Base-by-base conservation (phyloP, 352 stramenopile genomes). In the Globisporangium sylvaticum region DNA sequence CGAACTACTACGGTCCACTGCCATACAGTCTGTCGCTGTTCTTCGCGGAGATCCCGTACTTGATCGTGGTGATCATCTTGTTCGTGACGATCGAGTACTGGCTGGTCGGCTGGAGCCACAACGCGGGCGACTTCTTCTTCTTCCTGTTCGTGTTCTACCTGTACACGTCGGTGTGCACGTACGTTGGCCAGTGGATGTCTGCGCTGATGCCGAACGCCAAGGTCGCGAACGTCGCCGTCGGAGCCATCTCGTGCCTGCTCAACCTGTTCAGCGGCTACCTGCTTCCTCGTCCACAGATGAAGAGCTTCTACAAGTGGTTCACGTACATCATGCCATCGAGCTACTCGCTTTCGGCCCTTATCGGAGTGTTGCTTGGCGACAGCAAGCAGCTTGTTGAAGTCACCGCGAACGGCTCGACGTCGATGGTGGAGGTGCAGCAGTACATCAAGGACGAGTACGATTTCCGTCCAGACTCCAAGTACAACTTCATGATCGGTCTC, bases 171-270 rank as follows among this genome's bases (percentile, higher is more conserved):
- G 65, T 76, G 25, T 79, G 64, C 39, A 84, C 76, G 20, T 90
- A 87, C 58, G 64, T 88, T 10, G 83, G 84, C 1, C 84, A 92
- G 66, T 92, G 81, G 80, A 92, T 92, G 84, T 78, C 81, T 22
- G 83, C 75, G 24, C 64, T 91, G 62, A 89, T 75, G 72, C 83
- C 83, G 7, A 91, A 90, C 66, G 70, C 80, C 57, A 92, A 92
- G 78, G 84, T 92, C 60, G 84, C 81, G 22, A 92, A 90, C 60
- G 84, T 92, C 4, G 84, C 84, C 4, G 80, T 92, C 27, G 81
- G 84, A 37, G 84, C 84, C 0, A 25, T 92, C 1, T 92, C 84
- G 37, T 88, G 76, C 57, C 48, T 90, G 39, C 86, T 90, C 56
- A 92, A 90, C 70, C 50, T 90, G 59, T 91, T 91, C 64, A 32